Evolutionary conservation across 177 flowering plant genomes (phyloP), one percentile per base, ranked within the genome.

Genomic region (Vitis hybrid): DNA sequence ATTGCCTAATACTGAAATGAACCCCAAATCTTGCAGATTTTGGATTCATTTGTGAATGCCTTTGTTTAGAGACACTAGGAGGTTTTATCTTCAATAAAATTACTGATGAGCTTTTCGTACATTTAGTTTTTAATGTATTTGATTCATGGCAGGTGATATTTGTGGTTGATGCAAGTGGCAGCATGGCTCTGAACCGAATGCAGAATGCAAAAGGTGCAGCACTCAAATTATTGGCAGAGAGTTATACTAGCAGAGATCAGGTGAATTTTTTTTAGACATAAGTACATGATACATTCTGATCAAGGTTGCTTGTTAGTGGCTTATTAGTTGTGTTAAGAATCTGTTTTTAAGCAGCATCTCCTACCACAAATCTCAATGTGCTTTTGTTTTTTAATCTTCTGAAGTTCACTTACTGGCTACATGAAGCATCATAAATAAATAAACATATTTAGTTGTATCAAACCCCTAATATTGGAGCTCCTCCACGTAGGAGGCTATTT

Each of bases 161-260:
- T 85, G 95, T 91, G 52, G 98, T 94, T 79, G 98, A 94, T 88
- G 98, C 98, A 75, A 94, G 98, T 89, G 98, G 98, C 64, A 94
- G 98, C 82, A 94, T 94, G 98, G 98, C 98, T 65, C 70, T 94
- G 70, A 94, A 94, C 74, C 88, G 97, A 71, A 94, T 94, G 98
- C 98, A 94, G 78, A 94, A 94, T 85, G 98, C 98, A 52, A 94
- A 94, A 81, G 98, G 98, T 71, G 98, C 98, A 57, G 98, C 98
- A 35, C 93, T 94, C 21, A 86, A 94, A 77, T 71, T 94, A 74
- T 84, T 94, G 17, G 95, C 98, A 15, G 98, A 94, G 83, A 94
- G 98, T 79, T 94, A 94, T 71, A 94, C 97, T 21, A 92, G 98
- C 81, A 90, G 97, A 79, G 98, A 94, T 82, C 98, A 94, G 97